phyloP scores from a whole-genome alignment of 2,329 filamentous ascomycete species.

The Fusarium pseudocircinatum region DNA sequence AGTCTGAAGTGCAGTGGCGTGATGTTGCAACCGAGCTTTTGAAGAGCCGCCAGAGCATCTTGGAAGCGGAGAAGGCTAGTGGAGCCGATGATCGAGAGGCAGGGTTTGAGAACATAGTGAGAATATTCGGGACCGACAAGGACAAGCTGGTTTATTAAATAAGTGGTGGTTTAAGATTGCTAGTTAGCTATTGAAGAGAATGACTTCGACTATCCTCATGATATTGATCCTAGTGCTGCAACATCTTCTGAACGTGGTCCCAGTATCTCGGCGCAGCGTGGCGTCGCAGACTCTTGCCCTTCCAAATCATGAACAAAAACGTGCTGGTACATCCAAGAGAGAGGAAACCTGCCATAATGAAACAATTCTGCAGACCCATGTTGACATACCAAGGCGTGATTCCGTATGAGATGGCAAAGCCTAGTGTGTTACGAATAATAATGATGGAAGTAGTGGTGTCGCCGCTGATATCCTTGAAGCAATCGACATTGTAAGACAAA shows the following conservation, averaged over 20 bases:
- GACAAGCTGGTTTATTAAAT: not conserved
- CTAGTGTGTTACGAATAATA: not conserved
- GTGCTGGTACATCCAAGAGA: not conserved
- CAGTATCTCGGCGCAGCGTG: not conserved
- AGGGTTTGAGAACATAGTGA: not conserved
- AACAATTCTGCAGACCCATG: not conserved
- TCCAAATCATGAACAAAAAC: not conserved
- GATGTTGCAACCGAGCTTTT: not conserved
- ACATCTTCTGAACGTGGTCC: not conserved
- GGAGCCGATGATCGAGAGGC: not conserved
- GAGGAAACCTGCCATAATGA: not conserved
- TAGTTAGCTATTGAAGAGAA: not conserved
- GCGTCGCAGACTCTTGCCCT: not conserved
- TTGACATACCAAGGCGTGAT: not conserved
- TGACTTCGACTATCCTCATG: too few species aligned
- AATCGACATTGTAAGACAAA: not conserved
- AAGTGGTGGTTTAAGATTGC: accelerated
- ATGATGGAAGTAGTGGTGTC: not conserved
- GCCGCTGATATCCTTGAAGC: not conserved
- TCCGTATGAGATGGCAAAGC: not conserved
- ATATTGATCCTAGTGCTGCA: not conserved
- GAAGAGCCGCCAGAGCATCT: not conserved
- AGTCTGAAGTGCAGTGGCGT: not conserved
- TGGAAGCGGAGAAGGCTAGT: not conserved
- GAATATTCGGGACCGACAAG: accelerated